Evolutionary conservation across 2,329 filamentous ascomycete genomes (phyloP), one percentile per base, ranked within the genome.

Genomic region (Aspergillus sojae): DNA sequence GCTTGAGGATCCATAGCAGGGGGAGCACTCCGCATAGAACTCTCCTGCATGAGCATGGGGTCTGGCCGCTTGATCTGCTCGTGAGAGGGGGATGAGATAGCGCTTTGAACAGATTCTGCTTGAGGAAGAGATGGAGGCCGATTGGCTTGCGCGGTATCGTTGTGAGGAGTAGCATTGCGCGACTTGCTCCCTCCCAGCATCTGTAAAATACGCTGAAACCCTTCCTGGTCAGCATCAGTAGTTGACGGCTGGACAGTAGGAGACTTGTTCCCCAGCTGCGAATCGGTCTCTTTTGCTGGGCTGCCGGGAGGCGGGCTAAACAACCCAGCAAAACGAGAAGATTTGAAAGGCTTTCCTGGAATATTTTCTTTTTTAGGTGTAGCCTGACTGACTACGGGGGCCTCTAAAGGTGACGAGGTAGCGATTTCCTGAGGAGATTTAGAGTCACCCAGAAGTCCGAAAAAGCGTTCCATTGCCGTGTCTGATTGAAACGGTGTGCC

Each of bases 291-390:
- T 62, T 71, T 78, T 23, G 76, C 77, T 62, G 83, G 81, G 19
- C 88, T 86, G 67, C 90, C 84, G n/a, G 81, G 72, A 10, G 81
- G 84, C 54, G 86, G 80, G 45, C 83, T 84, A 74, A 94, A 92
- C 70, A 97, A 91, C 3, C 90, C 92, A 57, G 93, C 93, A 74
- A 97, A 97, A 60, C 93, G 86, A 14, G 94, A 97, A 5, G 91
- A 87, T 73, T 94, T 94, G 1, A 75, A 73, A 53, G 85, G 75
- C 74, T 91, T 91, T 14, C 83, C 77, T 30, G 78, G 73, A 1
- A 74, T 65, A 34, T 21, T 57, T 28, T 81, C 79, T 55, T 81
- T 81, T 62, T 82, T 82, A 26, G 64, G 54, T 6, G 68, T 58
- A 80, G 85, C 48, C 28, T 52, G 48, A 23, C 48, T 52, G 16